Evolutionary conservation across 2,329 filamentous ascomycete genomes (phyloP).

Genomic region (Penicillium digitatum): DNA sequence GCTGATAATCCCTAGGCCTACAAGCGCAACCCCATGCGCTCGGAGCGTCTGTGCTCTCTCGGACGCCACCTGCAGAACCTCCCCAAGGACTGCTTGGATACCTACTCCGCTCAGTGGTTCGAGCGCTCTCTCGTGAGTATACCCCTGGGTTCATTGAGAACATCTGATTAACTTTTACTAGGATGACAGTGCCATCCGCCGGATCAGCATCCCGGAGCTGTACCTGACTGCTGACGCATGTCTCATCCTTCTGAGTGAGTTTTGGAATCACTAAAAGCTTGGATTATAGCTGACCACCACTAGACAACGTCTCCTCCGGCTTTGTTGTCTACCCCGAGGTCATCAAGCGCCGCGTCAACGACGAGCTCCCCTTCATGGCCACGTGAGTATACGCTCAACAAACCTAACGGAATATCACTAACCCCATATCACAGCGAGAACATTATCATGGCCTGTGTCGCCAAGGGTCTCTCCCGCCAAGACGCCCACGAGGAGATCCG

Average conservation of each 20-base stretch:
- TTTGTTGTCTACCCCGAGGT: constrained; percentile 75
- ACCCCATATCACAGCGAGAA: constrained; percentile 31
- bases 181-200: constrained; percentile 69
- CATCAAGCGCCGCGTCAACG: constrained; percentile 63
- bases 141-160: neutral
- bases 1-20: constrained; percentile 54
- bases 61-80: constrained; percentile 55
- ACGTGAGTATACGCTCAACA: constrained; percentile 48
- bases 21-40: constrained; percentile 58
- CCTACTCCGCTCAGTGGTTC: constrained; percentile 69
- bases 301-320: constrained; percentile 65
- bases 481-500: constrained; percentile 85
- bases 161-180: constrained; percentile 15
- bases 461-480: constrained; percentile 67
- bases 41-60: constrained; percentile 58
- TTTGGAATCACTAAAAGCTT: neutral
- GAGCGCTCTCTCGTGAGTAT: constrained; percentile 60
- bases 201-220: constrained; percentile 57
- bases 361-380: constrained; percentile 83
- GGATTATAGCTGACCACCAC: constrained; percentile 10
- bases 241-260: constrained; percentile 38
- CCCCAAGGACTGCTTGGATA: constrained; percentile 58
- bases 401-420: constrained; percentile 8
- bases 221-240: constrained; percentile 65
- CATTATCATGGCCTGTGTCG: constrained; percentile 74